Evolutionary conservation across 2,329 filamentous ascomycete species (phyloP).

Genomic region (Ilyonectria sp.): DNA sequence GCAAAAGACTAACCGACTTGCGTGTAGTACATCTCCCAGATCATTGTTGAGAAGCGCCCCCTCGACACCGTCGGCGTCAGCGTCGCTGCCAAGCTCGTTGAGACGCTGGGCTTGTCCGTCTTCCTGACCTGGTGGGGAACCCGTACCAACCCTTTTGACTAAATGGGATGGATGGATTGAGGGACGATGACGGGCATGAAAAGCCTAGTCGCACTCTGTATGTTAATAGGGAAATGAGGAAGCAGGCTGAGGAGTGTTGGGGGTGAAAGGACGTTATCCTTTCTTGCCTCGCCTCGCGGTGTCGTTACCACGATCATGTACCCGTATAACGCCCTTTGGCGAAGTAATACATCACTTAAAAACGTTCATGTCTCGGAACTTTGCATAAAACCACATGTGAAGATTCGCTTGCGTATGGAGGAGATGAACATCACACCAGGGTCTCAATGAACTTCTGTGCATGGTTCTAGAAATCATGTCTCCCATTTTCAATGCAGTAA

Average conservation of each 20-base stretch:
- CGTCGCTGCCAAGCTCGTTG: constrained; percentile 86
- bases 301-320: constrained; percentile 6
- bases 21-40: constrained; percentile 83
- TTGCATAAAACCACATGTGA: background rate
- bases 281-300: background rate
- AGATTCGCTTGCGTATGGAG: background rate
- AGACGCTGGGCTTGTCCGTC: constrained; percentile 92
- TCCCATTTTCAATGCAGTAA: constrained; percentile 49
- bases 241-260: background rate
- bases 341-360: constrained; percentile 20
- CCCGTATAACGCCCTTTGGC: background rate
- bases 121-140: constrained; percentile 99
- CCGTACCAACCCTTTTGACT: constrained; percentile 92
- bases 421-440: background rate
- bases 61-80: constrained; percentile 91
- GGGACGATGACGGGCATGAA: background rate
- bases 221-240: constrained; percentile 32
- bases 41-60: constrained; percentile 93
- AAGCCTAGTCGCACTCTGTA: constrained; percentile 19
- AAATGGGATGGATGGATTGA: constrained; percentile 54
- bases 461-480: constrained; percentile 40
- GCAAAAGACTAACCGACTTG: constrained; percentile 30
- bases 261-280: background rate
- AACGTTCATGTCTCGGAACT: background rate
- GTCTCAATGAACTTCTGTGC: background rate